Base-by-base conservation (phyloP, 495 filamentous ascomycete genomes). In the Penicillium longicatenatum region DNA sequence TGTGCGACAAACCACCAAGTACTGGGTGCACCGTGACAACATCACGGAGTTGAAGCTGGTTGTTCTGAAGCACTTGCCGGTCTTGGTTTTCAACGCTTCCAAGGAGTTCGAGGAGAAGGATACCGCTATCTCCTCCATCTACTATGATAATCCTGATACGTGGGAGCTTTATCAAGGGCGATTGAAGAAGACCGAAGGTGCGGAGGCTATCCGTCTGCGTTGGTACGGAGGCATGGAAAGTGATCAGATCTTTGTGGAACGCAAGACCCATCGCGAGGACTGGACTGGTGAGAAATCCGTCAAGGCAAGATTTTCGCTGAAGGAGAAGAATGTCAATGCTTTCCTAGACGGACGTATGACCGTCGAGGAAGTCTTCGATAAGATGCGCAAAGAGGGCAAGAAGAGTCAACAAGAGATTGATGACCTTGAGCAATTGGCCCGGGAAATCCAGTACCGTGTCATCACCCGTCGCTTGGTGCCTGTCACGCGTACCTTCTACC, bases 211-310 rank as follows among this genome's bases (percentile, higher is more conserved):
- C 57, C 91, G 94, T 64, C 79, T 99, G 51, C 86, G 94, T 53
- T 99, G 94, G 94, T 99, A 99, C 66, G 94, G 94, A 57, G 92
- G 89, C 19, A 97, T 98, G 93, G 84, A 93, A 54, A 89, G 78
- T 52, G 91, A 97, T 60, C 92, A 91, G 41, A 93, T 98, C 37
- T 99, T 98, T 68, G 89, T 99, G 46, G 94, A 99, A 79, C 83
- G 94, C 35, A 99, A 99, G 76, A 98, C 94, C 7, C 94, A 99
- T 75, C 88, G 94, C 11, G 94, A 99, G 71, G 94, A 99, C 71
- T 99, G 94, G 94, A 99, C 94, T 0, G 94, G 94, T 16, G 94
- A 98, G 70, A 97, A 98, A 74, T 97, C 92, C 0, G 94, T 99
- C 68, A 99, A 99, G 72, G 94, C 95, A 7, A 88, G 94, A 39